phyloP scores from a whole-genome alignment of 352 stramenopile species.

The Phytopythium vexans region DNA sequence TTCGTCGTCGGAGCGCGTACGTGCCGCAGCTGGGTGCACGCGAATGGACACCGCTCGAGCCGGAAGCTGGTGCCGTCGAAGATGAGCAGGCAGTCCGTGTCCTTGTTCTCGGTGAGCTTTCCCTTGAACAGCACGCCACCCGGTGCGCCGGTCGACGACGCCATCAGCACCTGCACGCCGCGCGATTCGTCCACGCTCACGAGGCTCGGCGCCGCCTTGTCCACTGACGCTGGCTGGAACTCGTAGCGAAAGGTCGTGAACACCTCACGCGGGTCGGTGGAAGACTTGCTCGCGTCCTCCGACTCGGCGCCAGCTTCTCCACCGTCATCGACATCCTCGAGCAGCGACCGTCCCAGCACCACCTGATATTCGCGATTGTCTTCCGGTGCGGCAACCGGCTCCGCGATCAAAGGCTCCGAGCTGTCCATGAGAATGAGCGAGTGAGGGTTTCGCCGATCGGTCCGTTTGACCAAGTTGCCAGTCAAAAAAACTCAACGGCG shows the following conservation, averaged over 20 bases:
- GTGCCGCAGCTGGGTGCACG: conserved; percentile 72
- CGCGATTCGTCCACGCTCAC: conserved; percentile 62
- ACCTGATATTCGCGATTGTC: conserved; percentile 62
- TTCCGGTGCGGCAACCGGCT: conserved; percentile 9
- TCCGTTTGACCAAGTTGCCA: too few species aligned
- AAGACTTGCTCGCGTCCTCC: conserved; percentile 7
- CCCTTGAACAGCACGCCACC: conserved; percentile 79
- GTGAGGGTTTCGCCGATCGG: too few species aligned
- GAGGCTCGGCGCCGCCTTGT: conserved; percentile 58
- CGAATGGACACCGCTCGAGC: conserved; percentile 65
- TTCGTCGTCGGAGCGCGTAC: conserved; percentile 37
- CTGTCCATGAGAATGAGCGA: too few species aligned
- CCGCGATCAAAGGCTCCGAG: too few species aligned
- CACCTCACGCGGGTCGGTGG: conserved; percentile 21
- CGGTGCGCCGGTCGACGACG: conserved; percentile 39
- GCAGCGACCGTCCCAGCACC: conserved; percentile 43
- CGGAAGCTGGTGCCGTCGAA: conserved; percentile 70
- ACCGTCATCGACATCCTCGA: not conserved
- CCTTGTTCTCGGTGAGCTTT: conserved; percentile 73
- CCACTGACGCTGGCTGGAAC: conserved; percentile 79
- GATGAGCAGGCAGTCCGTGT: conserved; percentile 78
- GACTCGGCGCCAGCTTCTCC: not conserved
- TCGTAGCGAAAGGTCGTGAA: conserved; percentile 75
- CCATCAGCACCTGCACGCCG: conserved; percentile 63
- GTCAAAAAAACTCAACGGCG: too few species aligned